These are phyloP conservation scores for Neurospora cerealis DNA, from an alignment of 495 filamentous ascomycete genomes.

Conservation along the genomic window DNA sequence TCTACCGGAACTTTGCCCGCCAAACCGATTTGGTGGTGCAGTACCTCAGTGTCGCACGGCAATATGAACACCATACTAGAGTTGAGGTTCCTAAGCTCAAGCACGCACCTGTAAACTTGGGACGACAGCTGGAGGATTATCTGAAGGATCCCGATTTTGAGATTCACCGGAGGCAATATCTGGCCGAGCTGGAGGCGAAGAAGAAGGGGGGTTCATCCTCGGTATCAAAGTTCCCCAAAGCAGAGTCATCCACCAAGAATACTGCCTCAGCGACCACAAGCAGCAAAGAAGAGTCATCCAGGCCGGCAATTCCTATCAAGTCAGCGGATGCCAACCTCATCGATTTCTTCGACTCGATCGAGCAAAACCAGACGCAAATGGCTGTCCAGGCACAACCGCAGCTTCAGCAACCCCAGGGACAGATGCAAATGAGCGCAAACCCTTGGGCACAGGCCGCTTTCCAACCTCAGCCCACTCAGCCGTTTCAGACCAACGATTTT, in stretches of 20 bases:
- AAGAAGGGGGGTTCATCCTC: constrained; percentile 39
- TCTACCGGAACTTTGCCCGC: constrained; percentile 86
- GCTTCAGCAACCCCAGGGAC: constrained; percentile 15
- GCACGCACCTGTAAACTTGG: constrained; percentile 87
- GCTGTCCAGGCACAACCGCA: constrained; percentile 31
- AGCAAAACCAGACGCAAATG: constrained; percentile 79
- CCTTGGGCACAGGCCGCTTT: constrained; percentile 23
- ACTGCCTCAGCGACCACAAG: constrained; percentile 29
- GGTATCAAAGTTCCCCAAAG: constrained; percentile 21
- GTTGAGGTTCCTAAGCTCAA: constrained; percentile 96
- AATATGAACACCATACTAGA: constrained; percentile 83
- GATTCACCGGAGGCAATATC: constrained; percentile 80
- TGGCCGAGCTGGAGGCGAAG: constrained; percentile 77
- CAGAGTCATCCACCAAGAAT: constrained; percentile 21
- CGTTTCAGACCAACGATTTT: constrained; percentile 44
- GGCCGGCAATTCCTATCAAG: constrained; percentile 31
- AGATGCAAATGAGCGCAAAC: constrained; percentile 23
- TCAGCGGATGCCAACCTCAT: constrained; percentile 77
- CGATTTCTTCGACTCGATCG: constrained; percentile 97
- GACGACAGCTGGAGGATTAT: constrained; percentile 86
- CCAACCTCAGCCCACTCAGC: constrained; percentile 15
- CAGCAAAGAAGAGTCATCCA: constrained; percentile 3
- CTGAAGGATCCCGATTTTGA: constrained; percentile 95
- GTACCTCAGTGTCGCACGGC: constrained; percentile 76
- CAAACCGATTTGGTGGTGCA: constrained; percentile 90